Evolutionary conservation across 768 basidiomycete species (phyloP).

Genomic region (Naganishia friedmannii): DNA sequence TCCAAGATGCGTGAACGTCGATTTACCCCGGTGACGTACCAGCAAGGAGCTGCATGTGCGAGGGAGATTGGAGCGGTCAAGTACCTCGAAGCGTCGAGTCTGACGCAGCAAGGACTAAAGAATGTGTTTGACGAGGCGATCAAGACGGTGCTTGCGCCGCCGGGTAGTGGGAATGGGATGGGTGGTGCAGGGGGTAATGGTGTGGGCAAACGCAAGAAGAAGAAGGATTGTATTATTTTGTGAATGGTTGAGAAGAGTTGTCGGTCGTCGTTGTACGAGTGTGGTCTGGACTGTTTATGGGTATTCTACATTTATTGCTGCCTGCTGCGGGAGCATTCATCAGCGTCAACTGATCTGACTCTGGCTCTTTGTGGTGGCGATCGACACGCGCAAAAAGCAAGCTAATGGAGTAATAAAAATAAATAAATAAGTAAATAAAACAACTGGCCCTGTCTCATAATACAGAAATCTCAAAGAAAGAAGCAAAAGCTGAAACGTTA

Average conservation of each 20-base stretch:
- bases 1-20: conserved; percentile 49
- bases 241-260: conserved; percentile 25
- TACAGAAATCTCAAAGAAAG: no score
- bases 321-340: no score
- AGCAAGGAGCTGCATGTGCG: conserved; percentile 72
- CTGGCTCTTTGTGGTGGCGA: no score
- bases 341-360: no score
- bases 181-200: conserved; percentile 23
- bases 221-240: conserved; percentile 53
- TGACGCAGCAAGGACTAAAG: conserved; percentile 52
- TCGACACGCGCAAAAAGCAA: no score
- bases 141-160: conserved; percentile 68
- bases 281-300: no score
- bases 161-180: conserved; percentile 28
- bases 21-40: conserved; percentile 47
- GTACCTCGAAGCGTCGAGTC: conserved; percentile 50
- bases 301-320: no score
- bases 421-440: neutral
- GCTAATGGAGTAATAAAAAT: no score
- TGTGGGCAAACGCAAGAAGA: conserved; percentile 43
- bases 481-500: no score
- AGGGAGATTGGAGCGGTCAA: conserved; percentile 91
- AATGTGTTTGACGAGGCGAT: conserved; percentile 54
- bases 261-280: no score
- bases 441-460: no score